A percentile compares a stretch with the other conserved stretches of the same genome.
These are phyloP conservation scores for Aeminium ludgeri DNA, from an alignment of 495 filamentous ascomycete genomes.

Conservation along the genomic window DNA sequence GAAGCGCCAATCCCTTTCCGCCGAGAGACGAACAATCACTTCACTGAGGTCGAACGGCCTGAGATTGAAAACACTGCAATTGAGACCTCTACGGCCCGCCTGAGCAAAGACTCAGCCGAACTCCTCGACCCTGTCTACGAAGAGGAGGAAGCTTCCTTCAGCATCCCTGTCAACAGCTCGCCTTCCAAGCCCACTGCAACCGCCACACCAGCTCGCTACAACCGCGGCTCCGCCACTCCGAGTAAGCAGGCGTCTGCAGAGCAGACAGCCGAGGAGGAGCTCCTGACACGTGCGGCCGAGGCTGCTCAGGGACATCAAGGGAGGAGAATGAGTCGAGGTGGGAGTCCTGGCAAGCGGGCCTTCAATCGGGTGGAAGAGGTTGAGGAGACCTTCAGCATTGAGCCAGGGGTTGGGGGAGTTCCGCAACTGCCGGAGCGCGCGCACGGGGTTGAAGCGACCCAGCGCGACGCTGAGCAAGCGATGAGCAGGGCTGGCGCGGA, in stretches of 20 bases:
- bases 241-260: conserved; percentile 3
- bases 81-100: conserved; percentile 1
- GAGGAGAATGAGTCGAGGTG: background rate
- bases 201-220: conserved; percentile 6
- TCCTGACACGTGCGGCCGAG: conserved; percentile 9
- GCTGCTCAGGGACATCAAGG: conserved; percentile 3
- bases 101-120: conserved; percentile 9
- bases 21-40: background rate
- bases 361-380: conserved; percentile 2
- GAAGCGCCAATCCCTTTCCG: background rate
- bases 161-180: conserved; percentile 10
- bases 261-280: conserved; percentile 2
- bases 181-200: conserved; percentile 13
- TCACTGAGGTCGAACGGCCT: conserved; percentile 2
- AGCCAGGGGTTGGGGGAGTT: conserved; percentile 16
- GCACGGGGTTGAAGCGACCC: background rate
- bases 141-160: conserved; percentile 13
- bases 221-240: conserved; percentile 5
- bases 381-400: conserved; percentile 12
- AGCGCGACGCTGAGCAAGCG: background rate
- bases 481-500: background rate
- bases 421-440: conserved; percentile 6
- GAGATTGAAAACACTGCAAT: background rate
- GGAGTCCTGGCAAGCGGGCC: background rate
- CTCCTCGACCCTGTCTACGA: conserved; percentile 15